Evolutionary conservation across 2,329 filamentous ascomycete species (phyloP).

Genomic region (Xylaria hypoxylon): DNA sequence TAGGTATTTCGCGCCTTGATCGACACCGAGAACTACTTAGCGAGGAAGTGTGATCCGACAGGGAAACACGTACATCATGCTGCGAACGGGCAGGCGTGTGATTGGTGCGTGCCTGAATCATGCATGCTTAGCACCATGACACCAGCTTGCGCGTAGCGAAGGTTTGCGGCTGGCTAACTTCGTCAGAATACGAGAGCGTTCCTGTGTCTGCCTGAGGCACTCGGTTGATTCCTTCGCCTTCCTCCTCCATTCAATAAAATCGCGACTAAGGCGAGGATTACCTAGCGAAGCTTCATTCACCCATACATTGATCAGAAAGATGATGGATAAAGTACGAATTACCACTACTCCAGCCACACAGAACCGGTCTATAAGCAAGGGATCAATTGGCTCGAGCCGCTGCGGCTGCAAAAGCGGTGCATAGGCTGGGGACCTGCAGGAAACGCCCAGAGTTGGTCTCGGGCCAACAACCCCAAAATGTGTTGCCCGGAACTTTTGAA

Average conservation of each 20-base stretch:
- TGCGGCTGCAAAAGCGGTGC: conserved; percentile 27
- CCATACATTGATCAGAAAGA: not conserved
- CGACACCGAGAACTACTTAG: conserved; percentile 11
- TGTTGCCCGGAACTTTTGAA: conserved; percentile 41
- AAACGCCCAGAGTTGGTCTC: conserved; percentile 34
- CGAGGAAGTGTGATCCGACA: conserved; percentile 19
- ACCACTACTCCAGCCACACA: conserved; percentile 8
- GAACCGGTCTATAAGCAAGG: conserved; percentile 2
- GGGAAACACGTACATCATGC: conserved; percentile 2
- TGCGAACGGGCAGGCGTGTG: conserved; percentile 14
- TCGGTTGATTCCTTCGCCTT: not conserved
- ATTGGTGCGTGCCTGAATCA: conserved; percentile 40
- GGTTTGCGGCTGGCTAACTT: conserved; percentile 11
- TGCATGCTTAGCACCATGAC: conserved; percentile 27
- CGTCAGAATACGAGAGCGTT: not conserved
- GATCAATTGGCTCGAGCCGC: conserved; percentile 29
- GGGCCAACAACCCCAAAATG: conserved; percentile 35
- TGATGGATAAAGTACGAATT: not conserved
- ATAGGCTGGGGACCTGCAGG: conserved; percentile 26
- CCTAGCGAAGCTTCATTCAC: not conserved
- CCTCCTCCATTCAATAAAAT: not conserved
- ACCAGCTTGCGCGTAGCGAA: conserved; percentile 1
- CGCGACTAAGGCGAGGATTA: not conserved
- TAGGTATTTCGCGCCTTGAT: conserved; percentile 9
- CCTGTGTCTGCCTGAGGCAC: not conserved